A percentile compares a stretch with the other conserved stretches of the same genome.
phyloP scores from a whole-genome alignment of 2,329 filamentous ascomycete genomes.

The Zarea fungicola region DNA sequence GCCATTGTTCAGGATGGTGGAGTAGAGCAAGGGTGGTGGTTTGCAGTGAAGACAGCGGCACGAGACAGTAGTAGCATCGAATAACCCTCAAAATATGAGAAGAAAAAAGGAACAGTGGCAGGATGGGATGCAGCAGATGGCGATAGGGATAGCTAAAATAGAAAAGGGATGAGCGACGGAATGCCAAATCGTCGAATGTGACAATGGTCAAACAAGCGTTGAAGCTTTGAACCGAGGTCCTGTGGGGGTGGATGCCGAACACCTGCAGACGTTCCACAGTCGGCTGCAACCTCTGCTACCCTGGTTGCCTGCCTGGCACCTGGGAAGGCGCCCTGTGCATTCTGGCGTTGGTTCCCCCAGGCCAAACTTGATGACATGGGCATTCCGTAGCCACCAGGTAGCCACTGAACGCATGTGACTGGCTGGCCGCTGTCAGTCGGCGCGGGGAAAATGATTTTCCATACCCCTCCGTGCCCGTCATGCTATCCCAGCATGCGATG shows the following conservation, averaged over 20 bases:
- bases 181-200: slow-evolving; percentile 2
- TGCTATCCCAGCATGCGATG: neutral
- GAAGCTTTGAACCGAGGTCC: slow-evolving; percentile 15
- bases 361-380: neutral
- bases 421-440: neutral
- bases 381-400: neutral
- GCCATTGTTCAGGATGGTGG: slow-evolving; percentile 23
- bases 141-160: neutral
- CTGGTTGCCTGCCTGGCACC: too few relatives aligned
- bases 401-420: neutral
- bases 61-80: neutral
- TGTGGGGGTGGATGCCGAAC: slow-evolving; percentile 13
- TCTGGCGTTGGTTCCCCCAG: too few relatives aligned
- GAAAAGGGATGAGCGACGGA: neutral
- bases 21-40: neutral
- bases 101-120: neutral
- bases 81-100: neutral
- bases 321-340: too few relatives aligned
- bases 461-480: too few relatives aligned
- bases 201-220: neutral
- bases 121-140: neutral
- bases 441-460: neutral
- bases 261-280: neutral
- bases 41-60: neutral
- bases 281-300: too few relatives aligned